These are phyloP conservation scores for Neoboletus magnificus DNA, from an alignment of 768 basidiomycete species.

Conservation along the genomic window DNA sequence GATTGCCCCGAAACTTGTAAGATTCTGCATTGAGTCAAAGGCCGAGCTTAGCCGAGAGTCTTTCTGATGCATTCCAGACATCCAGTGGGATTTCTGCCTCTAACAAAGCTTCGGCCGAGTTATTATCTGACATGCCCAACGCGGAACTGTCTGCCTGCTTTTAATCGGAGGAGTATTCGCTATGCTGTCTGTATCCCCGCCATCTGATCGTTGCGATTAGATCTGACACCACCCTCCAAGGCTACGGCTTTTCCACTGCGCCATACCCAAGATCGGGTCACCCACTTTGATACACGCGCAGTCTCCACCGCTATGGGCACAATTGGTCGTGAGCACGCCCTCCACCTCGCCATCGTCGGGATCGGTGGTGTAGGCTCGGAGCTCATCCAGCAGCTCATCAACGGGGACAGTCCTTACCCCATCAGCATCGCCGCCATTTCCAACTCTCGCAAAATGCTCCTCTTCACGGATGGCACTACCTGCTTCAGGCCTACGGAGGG, in stretches of 20 bases:
- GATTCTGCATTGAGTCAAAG: neutral
- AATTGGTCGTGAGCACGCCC: constrained; percentile 28
- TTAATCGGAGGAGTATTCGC: neutral
- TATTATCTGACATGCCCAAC: neutral
- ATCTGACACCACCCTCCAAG: constrained; percentile 8
- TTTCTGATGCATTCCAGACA: constrained; percentile 1
- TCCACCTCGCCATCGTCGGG: constrained; percentile 76
- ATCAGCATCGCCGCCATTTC: constrained; percentile 69
- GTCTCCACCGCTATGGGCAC: constrained; percentile 12
- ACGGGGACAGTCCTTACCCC: constrained; percentile 46
- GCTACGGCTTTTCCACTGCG: neutral
- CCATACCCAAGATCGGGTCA: neutral
- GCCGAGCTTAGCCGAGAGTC: neutral
- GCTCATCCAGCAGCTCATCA: constrained; percentile 76
- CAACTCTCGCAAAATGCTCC: constrained; percentile 61
- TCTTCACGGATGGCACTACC: constrained; percentile 46
- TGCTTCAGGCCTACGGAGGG: constrained; percentile 38
- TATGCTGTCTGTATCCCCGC: constrained; percentile 1
- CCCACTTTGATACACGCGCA: constrained; percentile 2
- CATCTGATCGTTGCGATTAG: constrained; percentile 8
- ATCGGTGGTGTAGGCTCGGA: constrained; percentile 91
- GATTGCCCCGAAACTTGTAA: neutral
- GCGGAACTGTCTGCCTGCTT: neutral
- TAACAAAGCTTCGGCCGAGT: constrained; percentile 11
- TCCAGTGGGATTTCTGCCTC: neutral